Conservation (phyloP, 2,329 filamentous ascomycete species). For the Blumeria hordei region DNA sequence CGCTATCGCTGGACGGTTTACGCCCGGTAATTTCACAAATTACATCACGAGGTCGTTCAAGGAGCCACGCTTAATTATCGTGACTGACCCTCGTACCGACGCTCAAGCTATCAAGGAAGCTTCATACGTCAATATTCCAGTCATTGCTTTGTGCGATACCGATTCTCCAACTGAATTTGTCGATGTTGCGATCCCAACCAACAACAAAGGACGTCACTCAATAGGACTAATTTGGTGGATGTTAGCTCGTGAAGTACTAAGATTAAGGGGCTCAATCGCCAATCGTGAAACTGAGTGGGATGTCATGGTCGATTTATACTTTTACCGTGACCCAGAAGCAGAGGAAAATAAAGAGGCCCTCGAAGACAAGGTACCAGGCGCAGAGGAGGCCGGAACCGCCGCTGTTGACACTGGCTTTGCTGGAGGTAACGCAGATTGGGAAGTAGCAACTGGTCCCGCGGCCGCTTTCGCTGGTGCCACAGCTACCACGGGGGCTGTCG, state of each 20-base stretch:
- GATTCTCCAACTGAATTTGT: constrained; percentile 99
- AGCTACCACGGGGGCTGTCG: constrained; percentile 32
- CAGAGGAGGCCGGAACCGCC: constrained; percentile 60
- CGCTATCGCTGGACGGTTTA: constrained; percentile 98
- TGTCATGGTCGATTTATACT: constrained; percentile 99
- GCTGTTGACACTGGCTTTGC: constrained; percentile 61
- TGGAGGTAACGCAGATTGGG: constrained; percentile 49
- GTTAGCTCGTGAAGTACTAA: constrained; percentile 97
- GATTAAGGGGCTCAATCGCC: constrained; percentile 88
- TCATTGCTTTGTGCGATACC: constrained; percentile 96
- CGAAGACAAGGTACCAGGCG: constrained; percentile 39
- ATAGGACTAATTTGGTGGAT: constrained; percentile 99
- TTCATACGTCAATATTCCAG: constrained; percentile 99
- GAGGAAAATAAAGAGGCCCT: constrained; percentile 96
- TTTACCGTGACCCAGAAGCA: constrained; percentile 97
- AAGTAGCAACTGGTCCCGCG: constrained; percentile 34
- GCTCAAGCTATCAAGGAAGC: constrained; percentile 99
- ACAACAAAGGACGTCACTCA: constrained; percentile 99
- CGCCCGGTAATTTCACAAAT: constrained; percentile 99
- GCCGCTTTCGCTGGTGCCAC: constrained; percentile 33
- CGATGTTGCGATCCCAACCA: constrained; percentile 98
- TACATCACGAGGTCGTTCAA: constrained; percentile 99
- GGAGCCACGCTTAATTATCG: constrained; percentile 97
- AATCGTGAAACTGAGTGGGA: constrained; percentile 96
- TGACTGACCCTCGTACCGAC: constrained; percentile 98